Evolutionary conservation across 2,329 filamentous ascomycete genomes (phyloP).

Genomic region (Neopestalotiopsis sp.): DNA sequence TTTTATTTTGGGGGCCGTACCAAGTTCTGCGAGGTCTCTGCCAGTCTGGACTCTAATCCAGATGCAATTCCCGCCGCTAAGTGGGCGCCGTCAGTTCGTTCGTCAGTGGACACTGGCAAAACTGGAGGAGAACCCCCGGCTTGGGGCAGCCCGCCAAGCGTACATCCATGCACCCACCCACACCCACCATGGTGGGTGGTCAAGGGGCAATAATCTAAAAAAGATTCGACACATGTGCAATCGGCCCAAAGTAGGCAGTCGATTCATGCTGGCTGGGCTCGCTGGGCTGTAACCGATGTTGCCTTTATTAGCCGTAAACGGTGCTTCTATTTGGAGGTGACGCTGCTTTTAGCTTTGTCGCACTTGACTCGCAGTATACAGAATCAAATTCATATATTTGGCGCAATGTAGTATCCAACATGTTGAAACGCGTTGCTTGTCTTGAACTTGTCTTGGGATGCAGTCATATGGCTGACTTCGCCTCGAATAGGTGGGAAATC

Average conservation of each 20-base stretch:
- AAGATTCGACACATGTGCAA: neutral
- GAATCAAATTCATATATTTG: neutral
- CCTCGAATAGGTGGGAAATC: too few relatives aligned
- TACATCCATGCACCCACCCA: neutral
- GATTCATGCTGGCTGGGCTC: neutral
- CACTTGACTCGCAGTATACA: neutral
- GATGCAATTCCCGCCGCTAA: slow-evolving; percentile 9
- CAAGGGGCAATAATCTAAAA: slow-evolving; percentile 5
- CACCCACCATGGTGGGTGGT: neutral
- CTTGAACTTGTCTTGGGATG: neutral
- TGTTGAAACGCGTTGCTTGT: neutral
- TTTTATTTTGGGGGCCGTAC: neutral
- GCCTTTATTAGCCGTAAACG: neutral
- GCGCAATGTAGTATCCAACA: neutral
- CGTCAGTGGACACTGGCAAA: neutral
- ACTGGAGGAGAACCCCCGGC: neutral
- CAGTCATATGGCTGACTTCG: too few relatives aligned
- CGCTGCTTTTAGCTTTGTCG: neutral
- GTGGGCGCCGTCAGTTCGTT: slow-evolving; percentile 8
- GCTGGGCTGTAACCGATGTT: neutral
- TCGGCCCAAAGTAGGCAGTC: slow-evolving; percentile 18
- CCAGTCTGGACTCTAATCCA: slow-evolving; percentile 2
- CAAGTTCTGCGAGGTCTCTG: neutral
- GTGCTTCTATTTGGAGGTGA: neutral
- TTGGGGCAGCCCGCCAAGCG: neutral